Base-by-base conservation (phyloP, 2,329 filamentous ascomycete species). In the Geosmithia putterillii region DNA sequence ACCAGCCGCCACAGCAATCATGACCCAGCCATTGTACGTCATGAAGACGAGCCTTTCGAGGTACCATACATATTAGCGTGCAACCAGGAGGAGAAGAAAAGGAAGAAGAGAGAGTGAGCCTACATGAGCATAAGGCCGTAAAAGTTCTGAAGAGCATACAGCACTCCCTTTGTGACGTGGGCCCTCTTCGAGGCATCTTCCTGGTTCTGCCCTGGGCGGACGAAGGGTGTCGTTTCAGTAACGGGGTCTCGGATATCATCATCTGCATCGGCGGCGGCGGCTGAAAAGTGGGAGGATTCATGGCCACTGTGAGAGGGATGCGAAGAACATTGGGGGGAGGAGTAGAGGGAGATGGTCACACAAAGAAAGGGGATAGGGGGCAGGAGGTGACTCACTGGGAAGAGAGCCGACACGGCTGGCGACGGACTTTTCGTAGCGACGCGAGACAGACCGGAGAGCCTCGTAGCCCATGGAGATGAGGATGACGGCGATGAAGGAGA, bases 111-210 rank as follows among this genome's bases (percentile, higher is more conserved):
- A 38, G 19, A 38, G 18, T 8, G 9, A 39, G 46, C 90, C 80
- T 62, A 95, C 92, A 98, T 98, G 60, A 98, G 89, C 74, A 98
- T 96, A 57, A 98, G 96, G 40, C 89, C 94, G 63, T 98, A 98
- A 63, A 96, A 96, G 52, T 92, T 94, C 70, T 98, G 92, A 42
- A 92, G 64, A 18, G 82, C 90, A 68, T 98, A 98, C 44, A 98
- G 67, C 25, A 75, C 63, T 22, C 86, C 85, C 70, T 95, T 90
- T 61, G 86, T 67, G 48, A 94, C 58, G 62, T 86, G 88, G 42
- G 79, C 81, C 56, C 74, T 77, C 63, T 79, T 76, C 60, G 78
- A 75, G 49, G 76, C 69, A 49, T 70, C 67, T 50, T 63, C 67
- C 60, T 76, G 75, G 58, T 72, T 76, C 62, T 84, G 82, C 68